Conservation (phyloP, 495 filamentous ascomycete species). For the Jackrogersella minutella region DNA sequence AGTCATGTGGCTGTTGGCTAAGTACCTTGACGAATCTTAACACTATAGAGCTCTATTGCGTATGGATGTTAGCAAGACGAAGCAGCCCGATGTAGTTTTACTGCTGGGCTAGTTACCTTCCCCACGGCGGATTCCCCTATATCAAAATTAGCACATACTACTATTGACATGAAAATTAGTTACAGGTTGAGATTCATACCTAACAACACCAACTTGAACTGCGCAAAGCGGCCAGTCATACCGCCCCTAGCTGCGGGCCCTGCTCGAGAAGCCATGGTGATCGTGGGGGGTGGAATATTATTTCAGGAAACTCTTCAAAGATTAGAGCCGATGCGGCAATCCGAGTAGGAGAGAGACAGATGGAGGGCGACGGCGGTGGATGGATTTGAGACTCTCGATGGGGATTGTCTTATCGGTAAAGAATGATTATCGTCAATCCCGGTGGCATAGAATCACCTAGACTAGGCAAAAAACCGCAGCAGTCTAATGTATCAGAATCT, state of each 20-base stretch:
- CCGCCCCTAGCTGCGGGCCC: slow-evolving; percentile 78
- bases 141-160: slow-evolving; percentile 45
- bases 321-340: slow-evolving; percentile 11
- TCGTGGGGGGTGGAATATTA: slow-evolving; percentile 14
- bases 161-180: slow-evolving; percentile 38
- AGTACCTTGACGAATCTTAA: slow-evolving; percentile 96
- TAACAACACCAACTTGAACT: slow-evolving; percentile 97
- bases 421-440: slow-evolving; percentile 26
- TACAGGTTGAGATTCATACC: slow-evolving; percentile 62
- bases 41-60: slow-evolving; percentile 86
- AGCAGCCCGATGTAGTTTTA: background rate
- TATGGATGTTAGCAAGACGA: slow-evolving; percentile 51
- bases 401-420: slow-evolving; percentile 38
- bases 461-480: background rate
- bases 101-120: slow-evolving; percentile 68
- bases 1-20: background rate
- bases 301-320: slow-evolving; percentile 71
- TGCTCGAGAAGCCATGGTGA: slow-evolving; percentile 77
- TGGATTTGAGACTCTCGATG: slow-evolving; percentile 23
- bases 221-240: slow-evolving; percentile 79
- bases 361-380: slow-evolving; percentile 19
- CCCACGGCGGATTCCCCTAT: slow-evolving; percentile 97
- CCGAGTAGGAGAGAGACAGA: slow-evolving; percentile 22
- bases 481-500: slow-evolving; percentile 5
- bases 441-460: slow-evolving; percentile 5